A percentile compares a stretch with the other conserved stretches of the same genome.
Evolutionary conservation across 495 filamentous ascomycete genomes (phyloP).

Genomic region (Aspergillus sclerotioniger): DNA sequence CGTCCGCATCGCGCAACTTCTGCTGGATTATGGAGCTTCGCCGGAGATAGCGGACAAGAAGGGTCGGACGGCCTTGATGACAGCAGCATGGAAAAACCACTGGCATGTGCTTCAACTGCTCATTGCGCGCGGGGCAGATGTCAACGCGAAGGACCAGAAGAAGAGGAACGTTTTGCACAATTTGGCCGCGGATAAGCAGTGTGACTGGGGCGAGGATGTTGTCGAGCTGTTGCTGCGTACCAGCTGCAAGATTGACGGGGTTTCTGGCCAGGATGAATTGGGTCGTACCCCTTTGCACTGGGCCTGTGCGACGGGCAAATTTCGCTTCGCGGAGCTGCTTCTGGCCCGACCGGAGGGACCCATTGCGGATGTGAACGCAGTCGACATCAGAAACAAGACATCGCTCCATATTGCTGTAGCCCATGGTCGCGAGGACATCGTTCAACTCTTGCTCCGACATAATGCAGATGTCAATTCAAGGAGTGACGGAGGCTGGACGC

Average conservation of each 20-base stretch:
- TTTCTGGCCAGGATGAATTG: slow-evolving; percentile 40
- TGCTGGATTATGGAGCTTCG: slow-evolving; percentile 44
- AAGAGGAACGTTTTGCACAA: slow-evolving; percentile 52
- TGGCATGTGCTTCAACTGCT: slow-evolving; percentile 50
- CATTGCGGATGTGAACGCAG: slow-evolving; percentile 47
- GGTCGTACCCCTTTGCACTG: slow-evolving; percentile 61
- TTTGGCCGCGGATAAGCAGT: slow-evolving; percentile 54
- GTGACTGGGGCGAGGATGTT: slow-evolving; percentile 52
- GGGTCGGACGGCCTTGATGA: slow-evolving; percentile 56
- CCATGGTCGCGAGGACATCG: slow-evolving; percentile 52
- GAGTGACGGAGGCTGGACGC: slow-evolving; percentile 63
- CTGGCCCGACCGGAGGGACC: slow-evolving; percentile 43
- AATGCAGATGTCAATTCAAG: slow-evolving; percentile 53
- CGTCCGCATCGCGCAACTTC: slow-evolving; percentile 41
- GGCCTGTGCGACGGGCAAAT: slow-evolving; percentile 62
- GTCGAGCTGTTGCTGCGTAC: slow-evolving; percentile 43
- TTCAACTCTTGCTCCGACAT: slow-evolving; percentile 52
- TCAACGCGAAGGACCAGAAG: slow-evolving; percentile 42
- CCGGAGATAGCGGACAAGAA: slow-evolving; percentile 44
- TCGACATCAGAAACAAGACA: slow-evolving; percentile 59
- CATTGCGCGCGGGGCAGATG: slow-evolving; percentile 47
- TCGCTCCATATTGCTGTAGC: slow-evolving; percentile 59
- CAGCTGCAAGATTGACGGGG: slow-evolving; percentile 43
- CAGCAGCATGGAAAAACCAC: slow-evolving; percentile 57
- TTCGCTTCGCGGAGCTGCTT: slow-evolving; percentile 52